These are phyloP conservation scores for Globisporangium solare DNA, from an alignment of 352 stramenopile species.

Conservation along the genomic window DNA sequence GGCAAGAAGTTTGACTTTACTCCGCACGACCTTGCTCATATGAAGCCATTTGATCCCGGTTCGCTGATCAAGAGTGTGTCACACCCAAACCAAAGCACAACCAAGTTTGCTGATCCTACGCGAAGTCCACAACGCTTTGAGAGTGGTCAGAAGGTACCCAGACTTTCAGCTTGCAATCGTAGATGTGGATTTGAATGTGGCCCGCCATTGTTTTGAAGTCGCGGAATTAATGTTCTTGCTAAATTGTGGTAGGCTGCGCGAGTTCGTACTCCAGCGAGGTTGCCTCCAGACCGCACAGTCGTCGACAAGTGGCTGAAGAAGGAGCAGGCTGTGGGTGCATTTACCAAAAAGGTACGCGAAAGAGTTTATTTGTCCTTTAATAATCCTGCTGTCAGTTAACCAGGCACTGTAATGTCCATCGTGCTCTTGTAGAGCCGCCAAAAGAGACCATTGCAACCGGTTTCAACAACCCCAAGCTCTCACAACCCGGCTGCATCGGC, in stretches of 20 bases:
- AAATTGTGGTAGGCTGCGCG: constrained; percentile 22
- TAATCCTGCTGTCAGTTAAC: neutral
- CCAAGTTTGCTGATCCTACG: constrained; percentile 9
- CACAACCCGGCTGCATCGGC: constrained; percentile 16
- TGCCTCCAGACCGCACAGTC: constrained; percentile 27
- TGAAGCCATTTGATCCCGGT: constrained; percentile 45
- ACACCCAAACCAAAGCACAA: constrained; percentile 8
- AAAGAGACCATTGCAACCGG: constrained; percentile 1
- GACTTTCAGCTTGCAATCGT: too few relatives aligned
- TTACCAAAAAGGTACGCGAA: constrained; percentile 19
- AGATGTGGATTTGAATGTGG: too few relatives aligned
- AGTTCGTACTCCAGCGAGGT: constrained; percentile 31
- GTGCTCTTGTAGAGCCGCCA: neutral
- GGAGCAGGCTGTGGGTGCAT: constrained; percentile 5
- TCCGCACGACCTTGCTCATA: constrained; percentile 24
- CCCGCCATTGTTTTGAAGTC: neutral
- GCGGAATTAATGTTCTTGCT: neutral
- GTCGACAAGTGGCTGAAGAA: constrained; percentile 32
- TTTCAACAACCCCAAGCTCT: constrained; percentile 3
- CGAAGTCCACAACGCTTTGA: neutral
- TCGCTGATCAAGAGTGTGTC: constrained; percentile 5
- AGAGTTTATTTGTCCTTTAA: neutral
- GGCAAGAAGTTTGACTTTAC: constrained; percentile 67
- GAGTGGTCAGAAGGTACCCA: neutral
- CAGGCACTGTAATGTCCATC: too few relatives aligned